Conservation (phyloP, 163 green algal genomes). For the Coccomyxa subellipsoidea region DNA sequence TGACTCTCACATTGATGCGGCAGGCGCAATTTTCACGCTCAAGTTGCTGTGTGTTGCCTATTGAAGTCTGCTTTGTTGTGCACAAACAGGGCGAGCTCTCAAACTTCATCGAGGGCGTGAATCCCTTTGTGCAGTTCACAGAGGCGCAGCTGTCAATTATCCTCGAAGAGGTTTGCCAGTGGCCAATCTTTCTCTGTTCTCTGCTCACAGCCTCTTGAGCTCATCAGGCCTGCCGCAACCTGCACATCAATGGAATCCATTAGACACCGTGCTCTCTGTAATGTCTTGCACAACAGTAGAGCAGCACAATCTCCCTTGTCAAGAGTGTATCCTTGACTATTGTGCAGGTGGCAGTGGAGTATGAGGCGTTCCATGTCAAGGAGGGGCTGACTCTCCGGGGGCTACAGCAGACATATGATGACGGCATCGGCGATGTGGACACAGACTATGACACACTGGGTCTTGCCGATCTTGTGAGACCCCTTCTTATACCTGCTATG, state of each 20-base stretch:
- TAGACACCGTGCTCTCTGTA: too few relatives aligned
- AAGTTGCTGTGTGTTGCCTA: too few relatives aligned
- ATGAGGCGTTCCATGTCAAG: background rate
- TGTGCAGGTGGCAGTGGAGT: background rate
- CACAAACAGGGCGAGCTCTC: conserved; percentile 5
- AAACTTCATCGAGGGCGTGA: conserved; percentile 11
- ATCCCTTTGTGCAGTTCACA: conserved; percentile 5
- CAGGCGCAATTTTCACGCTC: too few relatives aligned
- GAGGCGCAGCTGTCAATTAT: conserved; percentile 6
- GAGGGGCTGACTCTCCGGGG: background rate
- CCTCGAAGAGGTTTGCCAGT: background rate
- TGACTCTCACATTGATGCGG: too few relatives aligned
- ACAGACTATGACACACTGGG: conserved; percentile 13
- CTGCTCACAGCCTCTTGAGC: background rate
- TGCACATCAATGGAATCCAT: too few relatives aligned
- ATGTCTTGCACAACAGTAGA: too few relatives aligned
- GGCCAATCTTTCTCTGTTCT: too few relatives aligned
- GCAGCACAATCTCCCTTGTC: too few relatives aligned
- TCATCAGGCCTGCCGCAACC: too few relatives aligned
- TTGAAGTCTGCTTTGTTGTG: too few relatives aligned
- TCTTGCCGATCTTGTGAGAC: background rate
- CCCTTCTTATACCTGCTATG: background rate
- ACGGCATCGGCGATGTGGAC: conserved; percentile 16
- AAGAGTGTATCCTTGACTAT: too few relatives aligned
- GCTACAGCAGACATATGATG: conserved; percentile 12